phyloP scores from a whole-genome alignment of 306 rosid genomes.

The Gastrolobium bilobum region DNA sequence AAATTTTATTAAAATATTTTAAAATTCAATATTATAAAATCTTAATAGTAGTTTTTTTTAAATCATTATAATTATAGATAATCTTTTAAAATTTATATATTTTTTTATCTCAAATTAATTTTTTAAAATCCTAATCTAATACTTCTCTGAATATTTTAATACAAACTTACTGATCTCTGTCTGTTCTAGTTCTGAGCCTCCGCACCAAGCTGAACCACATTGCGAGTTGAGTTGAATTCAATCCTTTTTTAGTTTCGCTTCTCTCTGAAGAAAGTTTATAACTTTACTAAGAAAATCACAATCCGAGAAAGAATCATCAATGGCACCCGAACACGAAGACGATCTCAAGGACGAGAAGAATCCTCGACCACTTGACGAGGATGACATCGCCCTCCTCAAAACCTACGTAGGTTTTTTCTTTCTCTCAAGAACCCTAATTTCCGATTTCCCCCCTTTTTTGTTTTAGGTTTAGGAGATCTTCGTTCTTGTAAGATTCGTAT shows the following conservation, averaged over 20 bases:
- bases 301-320: slow-evolving; percentile 43
- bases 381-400: slow-evolving; percentile 94
- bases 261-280: slow-evolving; percentile 20
- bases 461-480: slow-evolving; percentile 37
- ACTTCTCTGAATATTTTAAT: too few species aligned
- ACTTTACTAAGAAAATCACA: slow-evolving; percentile 7
- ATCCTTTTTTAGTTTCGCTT: neutral
- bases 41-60: too few species aligned
- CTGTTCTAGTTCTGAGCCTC: neutral
- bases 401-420: slow-evolving; percentile 68
- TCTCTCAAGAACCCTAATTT: slow-evolving; percentile 55
- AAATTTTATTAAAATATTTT: too few species aligned
- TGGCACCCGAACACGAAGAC: slow-evolving; percentile 89
- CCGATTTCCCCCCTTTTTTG: neutral
- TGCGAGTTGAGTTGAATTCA: neutral
- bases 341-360: slow-evolving; percentile 99
- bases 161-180: neutral
- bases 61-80: too few species aligned
- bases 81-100: too few species aligned
- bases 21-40: too few species aligned
- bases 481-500: neutral
- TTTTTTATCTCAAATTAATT: too few species aligned
- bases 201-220: neutral
- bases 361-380: slow-evolving; percentile 96
- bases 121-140: too few species aligned